phyloP scores from a whole-genome alignment of 2,329 filamentous ascomycete genomes.

The Hymenoscyphus occultus region DNA sequence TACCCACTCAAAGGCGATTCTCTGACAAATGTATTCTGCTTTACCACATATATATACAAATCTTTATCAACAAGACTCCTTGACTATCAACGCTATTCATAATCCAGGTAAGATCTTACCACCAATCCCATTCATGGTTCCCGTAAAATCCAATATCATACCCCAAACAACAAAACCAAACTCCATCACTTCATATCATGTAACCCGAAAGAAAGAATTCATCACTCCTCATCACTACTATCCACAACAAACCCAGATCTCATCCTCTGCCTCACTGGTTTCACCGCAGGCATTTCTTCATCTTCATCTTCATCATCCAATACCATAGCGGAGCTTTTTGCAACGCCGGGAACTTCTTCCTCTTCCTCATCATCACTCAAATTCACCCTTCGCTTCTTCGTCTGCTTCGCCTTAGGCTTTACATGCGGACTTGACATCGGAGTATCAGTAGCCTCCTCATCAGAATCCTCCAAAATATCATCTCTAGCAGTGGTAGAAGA shows the following conservation, averaged over 20 bases:
- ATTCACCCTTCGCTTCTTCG: conserved; percentile 40
- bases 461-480: conserved; percentile 33
- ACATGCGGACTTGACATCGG: conserved; percentile 41
- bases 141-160: background rate
- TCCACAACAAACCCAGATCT: conserved; percentile 56
- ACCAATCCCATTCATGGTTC: no score
- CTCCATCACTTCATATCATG: background rate
- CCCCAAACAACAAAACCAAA: background rate
- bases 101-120: background rate
- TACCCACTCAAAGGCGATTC: no score
- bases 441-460: conserved; percentile 39
- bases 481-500: conserved; percentile 27
- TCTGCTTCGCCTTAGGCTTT: conserved; percentile 36
- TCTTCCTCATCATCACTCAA: conserved; percentile 34
- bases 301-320: conserved; percentile 42
- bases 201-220: background rate
- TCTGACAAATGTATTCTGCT: no score
- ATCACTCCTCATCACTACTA: conserved; percentile 50
- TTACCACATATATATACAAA: no score
- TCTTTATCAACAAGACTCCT: background rate
- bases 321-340: conserved; percentile 17
- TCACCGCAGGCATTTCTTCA: conserved; percentile 40
- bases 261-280: conserved; percentile 38
- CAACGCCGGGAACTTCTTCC: conserved; percentile 30
- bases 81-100: background rate